phyloP scores from a whole-genome alignment of 345 rosid genomes.

The rapeseed (Brassica napus) region DNA sequence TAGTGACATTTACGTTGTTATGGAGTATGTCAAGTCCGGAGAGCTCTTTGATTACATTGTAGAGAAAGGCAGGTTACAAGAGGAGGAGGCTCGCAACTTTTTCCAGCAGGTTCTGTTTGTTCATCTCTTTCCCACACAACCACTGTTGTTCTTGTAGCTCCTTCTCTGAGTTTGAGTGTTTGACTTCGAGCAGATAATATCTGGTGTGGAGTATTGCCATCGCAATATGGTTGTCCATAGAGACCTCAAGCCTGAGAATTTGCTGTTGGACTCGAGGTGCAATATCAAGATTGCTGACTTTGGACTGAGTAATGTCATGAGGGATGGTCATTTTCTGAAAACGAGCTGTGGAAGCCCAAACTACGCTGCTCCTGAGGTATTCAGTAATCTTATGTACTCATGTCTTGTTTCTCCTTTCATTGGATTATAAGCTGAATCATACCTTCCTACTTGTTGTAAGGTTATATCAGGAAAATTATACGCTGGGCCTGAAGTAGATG shows the following conservation, averaged over 20 bases:
- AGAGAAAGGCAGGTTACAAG: constrained; percentile 82
- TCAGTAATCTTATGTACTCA: too few species aligned
- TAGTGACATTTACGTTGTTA: constrained; percentile 77
- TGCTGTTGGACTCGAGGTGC: constrained; percentile 84
- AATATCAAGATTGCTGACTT: constrained; percentile 95
- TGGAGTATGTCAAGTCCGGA: constrained; percentile 94
- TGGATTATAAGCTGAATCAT: not conserved
- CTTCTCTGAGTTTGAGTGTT: constrained; percentile 26
- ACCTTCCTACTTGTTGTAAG: constrained; percentile 43
- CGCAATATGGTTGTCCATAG: constrained; percentile 92
- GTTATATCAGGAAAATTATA: constrained; percentile 88
- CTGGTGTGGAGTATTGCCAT: constrained; percentile 94
- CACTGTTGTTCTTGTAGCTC: too few species aligned
- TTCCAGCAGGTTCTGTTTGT: constrained; percentile 84
- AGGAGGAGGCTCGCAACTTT: constrained; percentile 88
- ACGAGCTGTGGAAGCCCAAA: constrained; percentile 97
- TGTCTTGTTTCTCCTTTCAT: not conserved
- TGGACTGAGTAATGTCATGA: constrained; percentile 93
- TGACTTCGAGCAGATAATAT: constrained; percentile 66
- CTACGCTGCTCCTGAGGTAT: constrained; percentile 84
- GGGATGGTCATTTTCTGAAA: constrained; percentile 93
- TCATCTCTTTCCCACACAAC: constrained; percentile 54
- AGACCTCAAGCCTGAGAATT: constrained; percentile 96
- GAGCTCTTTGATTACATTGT: constrained; percentile 96
- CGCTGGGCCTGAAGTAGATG: constrained; percentile 98